Evolutionary conservation across 1,139 yeast genomes (phyloP).

Genomic region (Blastobotrys malaysiensis): DNA sequence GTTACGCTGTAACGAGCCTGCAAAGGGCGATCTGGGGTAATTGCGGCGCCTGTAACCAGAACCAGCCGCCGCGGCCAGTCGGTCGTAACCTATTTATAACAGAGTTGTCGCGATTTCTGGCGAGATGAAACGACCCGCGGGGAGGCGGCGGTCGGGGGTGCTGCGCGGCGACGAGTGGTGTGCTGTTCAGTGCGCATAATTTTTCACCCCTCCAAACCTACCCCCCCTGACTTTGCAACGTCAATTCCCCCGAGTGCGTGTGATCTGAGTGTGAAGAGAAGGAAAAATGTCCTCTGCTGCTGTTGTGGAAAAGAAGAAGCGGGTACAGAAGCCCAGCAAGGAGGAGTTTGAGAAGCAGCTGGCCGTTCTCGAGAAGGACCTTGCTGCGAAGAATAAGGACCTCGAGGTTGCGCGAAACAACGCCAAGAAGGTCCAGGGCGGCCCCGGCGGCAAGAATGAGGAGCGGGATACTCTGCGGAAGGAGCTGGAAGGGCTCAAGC

Average conservation of each 20-base stretch:
- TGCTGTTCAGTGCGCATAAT: not conserved
- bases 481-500: slow-evolving; percentile 52
- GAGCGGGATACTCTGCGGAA: slow-evolving; percentile 61
- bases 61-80: too few relatives aligned
- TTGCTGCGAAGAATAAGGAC: slow-evolving; percentile 60
- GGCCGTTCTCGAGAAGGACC: slow-evolving; percentile 56
- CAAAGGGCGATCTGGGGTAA: too few relatives aligned
- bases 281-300: not conserved
- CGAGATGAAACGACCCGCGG: not conserved
- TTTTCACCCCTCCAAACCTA: not conserved
- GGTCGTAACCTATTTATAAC: not conserved
- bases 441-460: slow-evolving; percentile 33
- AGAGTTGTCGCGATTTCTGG: not conserved
- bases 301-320: slow-evolving; percentile 15
- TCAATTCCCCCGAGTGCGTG: not conserved
- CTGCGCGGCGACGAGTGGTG: not conserved
- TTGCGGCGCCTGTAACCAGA: too few relatives aligned
- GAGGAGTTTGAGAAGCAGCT: slow-evolving; percentile 58
- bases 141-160: not conserved
- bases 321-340: slow-evolving; percentile 34
- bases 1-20: too few relatives aligned
- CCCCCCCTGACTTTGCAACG: not conserved
- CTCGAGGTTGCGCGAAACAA: slow-evolving; percentile 24
- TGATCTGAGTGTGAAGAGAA: not conserved
- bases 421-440: slow-evolving; percentile 25